Evolutionary conservation across 306 rosid species (phyloP), one percentile per base, ranked within the genome.

Genomic region (Cicer cuneatum): DNA sequence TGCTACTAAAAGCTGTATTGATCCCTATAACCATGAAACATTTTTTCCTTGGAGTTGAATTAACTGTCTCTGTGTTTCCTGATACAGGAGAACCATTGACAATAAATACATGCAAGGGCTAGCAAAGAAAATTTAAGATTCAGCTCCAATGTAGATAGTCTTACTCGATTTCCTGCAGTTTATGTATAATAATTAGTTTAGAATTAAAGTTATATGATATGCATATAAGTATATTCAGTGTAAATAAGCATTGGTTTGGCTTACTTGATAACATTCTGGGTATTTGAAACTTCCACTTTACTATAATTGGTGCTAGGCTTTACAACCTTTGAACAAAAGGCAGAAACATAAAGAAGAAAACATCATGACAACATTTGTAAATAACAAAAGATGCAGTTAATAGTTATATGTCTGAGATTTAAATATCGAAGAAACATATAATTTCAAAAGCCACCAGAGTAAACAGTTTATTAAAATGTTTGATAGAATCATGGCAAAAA

Each of bases 1-100:
- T 77, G 85, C 97, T 93, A 78, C 84, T 89, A 75, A 93, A 89
- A 62, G 98, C 96, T 63, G 97, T 93, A 85, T 88, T 91, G 79
- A 91, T 89, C 65, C 98, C 98, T 71, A 93, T 83, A 77, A 93
- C 91, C 89, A 91, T 83, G 43, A 86, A 85, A 80, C 85, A 91
- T 78, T 86, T 93, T 86, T 86, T 91, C 78, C 80, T 83, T 2
- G 78, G 66, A 81, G 83, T 67, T 78, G 89, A 75, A 69, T 80
- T 80, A 18, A 74, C 45, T 39, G 57, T 69, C 53, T 88, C 75
- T n/a, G 42, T 56, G 41, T 75, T 84, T 81, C 85, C 91, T 69
- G 84, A 76, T 39, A 52, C 39, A 51, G 75, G 65, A 85, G 75
- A 60, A 78, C 72, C 82, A 79, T 64, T 77, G 76, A 81, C 65